Evolutionary conservation across 805 yeast species (phyloP), one percentile per base, ranked within the genome.

Genomic region (Kodamaea neixiangensis): DNA sequence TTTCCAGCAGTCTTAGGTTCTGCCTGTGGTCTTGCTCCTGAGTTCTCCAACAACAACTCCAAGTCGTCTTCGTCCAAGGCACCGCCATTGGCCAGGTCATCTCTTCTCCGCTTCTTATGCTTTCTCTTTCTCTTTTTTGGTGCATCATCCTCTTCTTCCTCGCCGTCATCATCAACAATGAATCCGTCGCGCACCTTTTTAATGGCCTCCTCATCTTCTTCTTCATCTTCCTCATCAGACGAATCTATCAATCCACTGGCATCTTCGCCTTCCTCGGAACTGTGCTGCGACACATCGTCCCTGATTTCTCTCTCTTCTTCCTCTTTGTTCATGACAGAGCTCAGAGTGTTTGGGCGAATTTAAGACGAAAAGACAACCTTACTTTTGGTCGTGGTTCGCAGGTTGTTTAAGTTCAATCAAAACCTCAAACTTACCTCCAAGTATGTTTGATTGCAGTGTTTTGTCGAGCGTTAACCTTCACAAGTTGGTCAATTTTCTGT

Each of bases 11-110:
- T 65, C 40, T 73, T 69, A 29, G 67, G 58, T 7, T 34, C 38
- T 15, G 42, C 13, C 13, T 37, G 41, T 17, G 85, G 80, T 34
- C 74, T 71, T n/a, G 82, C 86, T 35, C 97, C 97, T 0, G 94
- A 82, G 66, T 90, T 92, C 69, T 92, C 98, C 81, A 91, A 79
- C 50, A 94, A 76, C 42, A 94, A 79, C 58, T 93, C 98, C 60
- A 94, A 78, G 68, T 94, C 99, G 70, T 94, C 99, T 67, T 93
- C 97, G 63, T 94, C 97, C 47, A 94, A 77, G 47, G 83, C 87
- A 56, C 84, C 91, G 56, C 80, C 87, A 21, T 77, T 81, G 7
- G 75, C 76, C 20, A 47, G 55, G 40, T 58, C 47, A 37, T 58
- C 69, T 15, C 73, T 65, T 63, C 76, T 66, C 68, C 73, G 71